These are phyloP conservation scores for Xylaria sp. DNA, from an alignment of 2,329 filamentous ascomycete species.

Conservation along the genomic window DNA sequence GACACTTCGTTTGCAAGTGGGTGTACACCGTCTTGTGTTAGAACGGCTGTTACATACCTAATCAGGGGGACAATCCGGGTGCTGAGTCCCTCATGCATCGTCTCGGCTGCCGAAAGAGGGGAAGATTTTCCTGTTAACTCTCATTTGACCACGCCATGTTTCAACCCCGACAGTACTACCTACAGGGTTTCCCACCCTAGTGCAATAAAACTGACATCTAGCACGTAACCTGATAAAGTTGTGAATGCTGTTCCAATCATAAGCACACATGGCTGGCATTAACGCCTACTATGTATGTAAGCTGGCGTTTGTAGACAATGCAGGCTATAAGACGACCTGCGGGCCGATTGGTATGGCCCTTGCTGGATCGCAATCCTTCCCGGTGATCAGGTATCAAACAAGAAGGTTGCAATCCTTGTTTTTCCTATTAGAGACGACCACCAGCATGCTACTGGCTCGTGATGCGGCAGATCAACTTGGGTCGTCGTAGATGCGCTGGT, in stretches of 20 bases:
- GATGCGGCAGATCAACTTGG: conserved; percentile 17
- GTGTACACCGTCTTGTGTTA: background rate
- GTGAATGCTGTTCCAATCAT: background rate
- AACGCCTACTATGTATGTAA: background rate
- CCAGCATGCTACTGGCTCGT: conserved; percentile 32
- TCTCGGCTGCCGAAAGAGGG: conserved; percentile 30
- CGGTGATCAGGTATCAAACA: conserved; percentile 22
- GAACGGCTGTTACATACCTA: background rate
- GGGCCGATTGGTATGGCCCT: conserved; percentile 22
- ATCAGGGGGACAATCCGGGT: background rate
- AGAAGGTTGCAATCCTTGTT: conserved; percentile 30
- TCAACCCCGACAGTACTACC: background rate
- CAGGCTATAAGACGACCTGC: conserved; percentile 11
- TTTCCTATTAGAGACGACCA: conserved; percentile 29
- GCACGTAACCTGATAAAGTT: background rate
- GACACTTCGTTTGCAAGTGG: no score
- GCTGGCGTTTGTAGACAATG: background rate
- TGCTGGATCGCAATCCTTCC: conserved; percentile 8
- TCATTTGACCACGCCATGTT: conserved; percentile 12
- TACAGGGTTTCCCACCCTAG: background rate
- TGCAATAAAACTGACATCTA: background rate
- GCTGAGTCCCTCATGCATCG: conserved; percentile 9
- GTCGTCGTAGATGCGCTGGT: background rate
- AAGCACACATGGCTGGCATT: background rate
- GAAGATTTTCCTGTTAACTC: conserved; percentile 8